These are phyloP conservation scores for Candida oleophila DNA, from an alignment of 805 yeast genomes.

Conservation along the genomic window DNA sequence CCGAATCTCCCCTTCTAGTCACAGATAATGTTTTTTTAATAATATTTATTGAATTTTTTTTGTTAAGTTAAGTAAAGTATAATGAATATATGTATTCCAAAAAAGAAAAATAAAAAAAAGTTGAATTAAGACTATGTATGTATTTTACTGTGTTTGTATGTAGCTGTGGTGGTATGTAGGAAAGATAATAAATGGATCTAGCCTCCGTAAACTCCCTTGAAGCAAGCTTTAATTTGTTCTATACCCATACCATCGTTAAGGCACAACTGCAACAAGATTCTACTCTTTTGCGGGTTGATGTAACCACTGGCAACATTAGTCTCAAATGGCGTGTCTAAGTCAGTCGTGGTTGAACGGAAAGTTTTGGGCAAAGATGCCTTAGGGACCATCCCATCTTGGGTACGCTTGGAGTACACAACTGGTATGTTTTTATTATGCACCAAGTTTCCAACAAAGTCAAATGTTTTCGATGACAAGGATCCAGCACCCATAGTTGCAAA, in stretches of 20 bases:
- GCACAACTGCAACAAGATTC: conserved; percentile 58
- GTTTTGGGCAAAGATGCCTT: conserved; percentile 42
- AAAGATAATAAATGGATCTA: conserved; percentile 10
- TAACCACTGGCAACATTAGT: conserved; percentile 63
- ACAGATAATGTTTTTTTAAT: not conserved
- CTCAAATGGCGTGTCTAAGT: conserved; percentile 15
- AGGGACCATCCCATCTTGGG: conserved; percentile 73
- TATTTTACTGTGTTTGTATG: not conserved
- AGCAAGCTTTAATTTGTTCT: conserved; percentile 42
- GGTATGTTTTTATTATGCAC: conserved; percentile 45
- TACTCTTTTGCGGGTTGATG: conserved; percentile 62
- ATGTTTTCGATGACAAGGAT: conserved; percentile 52
- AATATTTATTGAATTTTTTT: conserved; percentile 2
- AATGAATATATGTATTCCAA: not conserved
- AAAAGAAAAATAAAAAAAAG: no score
- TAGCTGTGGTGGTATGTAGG: no score
- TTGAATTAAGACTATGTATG: not conserved
- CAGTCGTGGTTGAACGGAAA: not conserved
- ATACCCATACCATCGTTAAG: conserved; percentile 40
- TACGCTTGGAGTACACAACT: conserved; percentile 61
- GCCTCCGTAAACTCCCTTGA: conserved; percentile 56
- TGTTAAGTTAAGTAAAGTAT: not conserved
- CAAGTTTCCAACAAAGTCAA: conserved; percentile 39
- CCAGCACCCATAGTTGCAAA: conserved; percentile 77
- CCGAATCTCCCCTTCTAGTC: not conserved